Evolutionary conservation across 192 early-diverging fungal genomes (phyloP).

Genomic region (Dissophora globulifera): DNA sequence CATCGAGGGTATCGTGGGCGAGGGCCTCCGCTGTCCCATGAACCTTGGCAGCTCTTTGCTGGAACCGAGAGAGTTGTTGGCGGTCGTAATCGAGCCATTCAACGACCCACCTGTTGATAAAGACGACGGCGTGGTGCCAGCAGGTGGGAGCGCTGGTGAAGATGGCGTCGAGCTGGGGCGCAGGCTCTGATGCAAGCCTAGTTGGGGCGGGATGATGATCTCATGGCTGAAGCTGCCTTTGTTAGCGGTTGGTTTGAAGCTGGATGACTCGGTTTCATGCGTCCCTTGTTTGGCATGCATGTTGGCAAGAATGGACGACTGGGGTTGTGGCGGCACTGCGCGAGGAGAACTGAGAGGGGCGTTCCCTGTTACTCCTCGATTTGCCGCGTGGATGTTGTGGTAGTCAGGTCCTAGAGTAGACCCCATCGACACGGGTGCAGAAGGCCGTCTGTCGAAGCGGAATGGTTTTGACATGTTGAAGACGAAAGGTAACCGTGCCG

Average conservation of each 20-base stretch:
- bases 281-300: conserved; percentile 28
- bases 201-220: conserved; percentile 23
- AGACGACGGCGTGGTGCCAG: conserved; percentile 9
- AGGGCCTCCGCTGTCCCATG: conserved; percentile 23
- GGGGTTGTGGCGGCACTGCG: conserved; percentile 20
- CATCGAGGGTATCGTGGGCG: conserved; percentile 22
- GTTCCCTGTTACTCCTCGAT: conserved; percentile 11
- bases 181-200: not conserved
- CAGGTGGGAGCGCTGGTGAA: conserved; percentile 39
- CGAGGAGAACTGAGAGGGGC: conserved; percentile 38
- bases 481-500: conserved; percentile 33
- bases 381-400: conserved; percentile 17
- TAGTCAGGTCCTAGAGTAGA: conserved; percentile 28
- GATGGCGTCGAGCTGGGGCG: conserved; percentile 37
- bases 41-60: conserved; percentile 10
- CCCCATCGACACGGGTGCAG: conserved; percentile 38
- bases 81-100: not conserved
- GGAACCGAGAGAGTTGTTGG: not conserved
- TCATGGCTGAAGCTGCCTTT: conserved; percentile 31
- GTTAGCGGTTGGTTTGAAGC: not conserved
- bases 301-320: conserved; percentile 25
- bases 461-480: conserved; percentile 48
- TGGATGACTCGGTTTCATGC: conserved; percentile 24
- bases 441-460: conserved; percentile 34
- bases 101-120: conserved; percentile 1